Conservation (phyloP, 352 stramenopile genomes). For the Phytophthora pisi region DNA sequence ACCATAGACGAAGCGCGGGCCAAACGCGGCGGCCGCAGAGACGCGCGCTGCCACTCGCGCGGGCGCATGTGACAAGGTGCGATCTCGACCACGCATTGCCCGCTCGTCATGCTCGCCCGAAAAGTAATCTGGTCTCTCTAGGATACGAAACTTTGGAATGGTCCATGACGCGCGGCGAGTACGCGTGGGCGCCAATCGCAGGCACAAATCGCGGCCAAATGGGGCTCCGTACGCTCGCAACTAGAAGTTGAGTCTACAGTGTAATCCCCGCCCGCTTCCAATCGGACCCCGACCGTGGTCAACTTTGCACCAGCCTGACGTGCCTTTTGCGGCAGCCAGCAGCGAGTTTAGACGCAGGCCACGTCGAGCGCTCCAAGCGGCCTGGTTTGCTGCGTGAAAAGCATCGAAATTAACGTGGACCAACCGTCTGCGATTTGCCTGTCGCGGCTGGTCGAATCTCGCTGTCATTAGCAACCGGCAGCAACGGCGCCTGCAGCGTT, state of each 20-base stretch:
- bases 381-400: slow-evolving; percentile 9
- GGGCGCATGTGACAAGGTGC: slow-evolving; percentile 3
- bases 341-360: slow-evolving; percentile 1
- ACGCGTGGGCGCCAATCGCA: background rate
- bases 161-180: slow-evolving; percentile 9
- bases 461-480: slow-evolving; percentile 21
- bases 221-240: slow-evolving; percentile 10
- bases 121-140: background rate
- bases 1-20: slow-evolving; percentile 12
- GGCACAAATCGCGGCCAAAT: slow-evolving; percentile 6
- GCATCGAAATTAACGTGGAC: too few relatives aligned
- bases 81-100: background rate
- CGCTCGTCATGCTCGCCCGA: background rate
- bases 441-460: slow-evolving; percentile 24
- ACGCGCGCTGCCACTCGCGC: slow-evolving; percentile 8
- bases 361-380: slow-evolving; percentile 17
- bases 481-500: slow-evolving; percentile 8
- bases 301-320: background rate
- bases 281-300: background rate
- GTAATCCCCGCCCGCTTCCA: slow-evolving; percentile 6
- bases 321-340: background rate
- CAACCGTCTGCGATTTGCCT: slow-evolving; percentile 19
- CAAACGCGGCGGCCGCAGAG: slow-evolving; percentile 14
- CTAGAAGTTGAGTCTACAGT: background rate
- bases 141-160: background rate